Conservation (phyloP, 2,329 filamentous ascomycete species). For the Fusarium papillatum region DNA sequence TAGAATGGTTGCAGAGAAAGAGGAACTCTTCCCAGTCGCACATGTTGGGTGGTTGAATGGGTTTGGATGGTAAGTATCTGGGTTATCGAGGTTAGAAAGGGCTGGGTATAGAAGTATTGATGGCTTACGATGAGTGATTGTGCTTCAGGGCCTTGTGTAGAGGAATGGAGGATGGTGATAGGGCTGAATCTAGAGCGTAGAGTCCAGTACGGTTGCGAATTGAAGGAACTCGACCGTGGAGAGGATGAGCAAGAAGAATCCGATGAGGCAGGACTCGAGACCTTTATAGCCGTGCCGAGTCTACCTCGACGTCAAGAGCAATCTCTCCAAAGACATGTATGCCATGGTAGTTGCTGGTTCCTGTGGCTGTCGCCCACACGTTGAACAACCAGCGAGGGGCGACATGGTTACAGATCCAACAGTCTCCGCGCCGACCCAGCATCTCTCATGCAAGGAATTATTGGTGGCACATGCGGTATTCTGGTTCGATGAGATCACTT, state of each 20-base stretch:
- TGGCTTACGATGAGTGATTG: conserved; percentile 8
- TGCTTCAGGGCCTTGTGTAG: neutral
- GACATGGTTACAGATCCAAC: conserved; percentile 21
- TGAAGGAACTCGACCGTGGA: neutral
- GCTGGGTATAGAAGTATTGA: neutral
- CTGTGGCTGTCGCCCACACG: conserved; percentile 15
- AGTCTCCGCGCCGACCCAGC: neutral
- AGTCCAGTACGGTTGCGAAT: neutral
- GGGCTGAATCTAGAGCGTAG: neutral
- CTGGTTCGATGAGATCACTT: conserved; percentile 20
- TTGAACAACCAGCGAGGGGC: conserved; percentile 1
- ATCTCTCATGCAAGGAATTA: conserved; percentile 17
- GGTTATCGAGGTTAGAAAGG: neutral
- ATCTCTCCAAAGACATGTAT: neutral
- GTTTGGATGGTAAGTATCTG: neutral
- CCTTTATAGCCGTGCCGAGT: conserved; percentile 24
- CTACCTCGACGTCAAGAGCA: neutral
- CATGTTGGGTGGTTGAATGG: conserved; percentile 59
- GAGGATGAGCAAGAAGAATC: neutral
- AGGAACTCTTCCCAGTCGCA: conserved; percentile 79
- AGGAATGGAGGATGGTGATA: neutral
- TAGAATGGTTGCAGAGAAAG: conserved; percentile 75
- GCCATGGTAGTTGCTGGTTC: neutral
- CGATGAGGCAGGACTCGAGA: neutral
- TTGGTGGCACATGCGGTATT: neutral